Evolutionary conservation across 495 filamentous ascomycete genomes (phyloP), one percentile per base, ranked within the genome.

Genomic region (Annulohypoxylon stygium): DNA sequence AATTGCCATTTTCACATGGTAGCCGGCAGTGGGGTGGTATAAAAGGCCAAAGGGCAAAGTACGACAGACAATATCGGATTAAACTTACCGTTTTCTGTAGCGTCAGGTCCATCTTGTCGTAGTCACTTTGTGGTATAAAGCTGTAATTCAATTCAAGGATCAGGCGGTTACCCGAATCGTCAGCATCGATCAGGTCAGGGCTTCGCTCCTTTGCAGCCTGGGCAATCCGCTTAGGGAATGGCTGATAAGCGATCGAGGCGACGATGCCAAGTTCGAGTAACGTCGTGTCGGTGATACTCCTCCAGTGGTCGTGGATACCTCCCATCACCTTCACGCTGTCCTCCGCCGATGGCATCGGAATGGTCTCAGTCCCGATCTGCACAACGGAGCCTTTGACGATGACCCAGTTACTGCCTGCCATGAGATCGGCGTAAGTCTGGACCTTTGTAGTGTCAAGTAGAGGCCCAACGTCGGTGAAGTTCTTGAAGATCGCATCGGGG

Each of bases 121-220:
- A 86, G 73, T 85, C 82, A 1, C 65, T 30, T 12, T 68, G 59
- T 2, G 84, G 67, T 26, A 84, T 65, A 11, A 74, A 76, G 70
- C 85, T 86, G 18, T 86, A 88, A 67, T 88, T 81, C 6, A 88
- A 70, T 65, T 88, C 86, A 23, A 88, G 75, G 41, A 88, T 83
- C 18, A 88, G 81, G 55, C 86, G 86, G 70, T 86, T 80, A 4
- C 79, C 81, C 23, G 84, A 83, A 5, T 80, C 79, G n/a, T 86
- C 84, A 23, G 86, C 80, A 60, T 83, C 78, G n/a, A 86, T 80
- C 20, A 88, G 74, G 43, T 88, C 86, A 11, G 80, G 84, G 45
- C 86, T 83, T 6, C 76, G 76, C 14, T 76, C 85, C 59, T 81
- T 81, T 37, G 86, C 86, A 54, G 85, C 84, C 25, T 78, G 71